phyloP scores from a whole-genome alignment of 2,329 filamentous ascomycete genomes.

The Seiridium unicorne region DNA sequence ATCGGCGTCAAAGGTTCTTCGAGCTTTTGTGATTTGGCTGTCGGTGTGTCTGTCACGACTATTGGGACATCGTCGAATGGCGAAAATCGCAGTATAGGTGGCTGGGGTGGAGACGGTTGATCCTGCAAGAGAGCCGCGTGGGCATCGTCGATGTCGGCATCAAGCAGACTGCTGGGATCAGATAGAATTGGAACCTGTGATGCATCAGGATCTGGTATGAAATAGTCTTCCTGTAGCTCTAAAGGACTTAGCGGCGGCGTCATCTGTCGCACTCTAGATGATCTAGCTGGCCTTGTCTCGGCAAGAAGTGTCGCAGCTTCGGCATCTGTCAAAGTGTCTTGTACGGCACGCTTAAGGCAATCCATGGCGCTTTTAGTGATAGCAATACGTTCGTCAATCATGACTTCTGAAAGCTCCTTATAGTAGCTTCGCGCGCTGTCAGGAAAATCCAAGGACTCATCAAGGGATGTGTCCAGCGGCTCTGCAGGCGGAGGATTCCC shows the following conservation, averaged over 20 bases:
- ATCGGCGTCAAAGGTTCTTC: slow-evolving; percentile 23
- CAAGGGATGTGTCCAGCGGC: slow-evolving; percentile 16
- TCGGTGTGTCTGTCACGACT: slow-evolving; percentile 7
- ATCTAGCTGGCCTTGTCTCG: slow-evolving; percentile 8
- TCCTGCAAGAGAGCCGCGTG: slow-evolving; percentile 16
- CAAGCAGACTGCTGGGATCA: slow-evolving; percentile 23
- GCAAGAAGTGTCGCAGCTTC: slow-evolving; percentile 13
- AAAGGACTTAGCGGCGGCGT: slow-evolving; percentile 26
- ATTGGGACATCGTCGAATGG: slow-evolving; percentile 11
- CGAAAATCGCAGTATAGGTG: slow-evolving; percentile 8
- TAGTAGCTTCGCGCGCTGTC: slow-evolving; percentile 11
- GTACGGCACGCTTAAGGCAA: slow-evolving; percentile 16
- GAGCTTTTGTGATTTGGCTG: slow-evolving; percentile 18
- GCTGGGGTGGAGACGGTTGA: not conserved
- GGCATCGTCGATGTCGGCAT: slow-evolving; percentile 21
- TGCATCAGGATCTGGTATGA: slow-evolving; percentile 18
- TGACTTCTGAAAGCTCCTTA: slow-evolving; percentile 7
- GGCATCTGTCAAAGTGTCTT: slow-evolving; percentile 13
- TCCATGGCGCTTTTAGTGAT: slow-evolving; percentile 17
- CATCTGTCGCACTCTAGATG: slow-evolving; percentile 16
- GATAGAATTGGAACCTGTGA: slow-evolving; percentile 24
- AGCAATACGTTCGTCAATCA: slow-evolving; percentile 19
- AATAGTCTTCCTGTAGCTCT: slow-evolving; percentile 13
- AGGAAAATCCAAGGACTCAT: slow-evolving; percentile 24
- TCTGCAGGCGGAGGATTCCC: slow-evolving; percentile 17